Evolutionary conservation across 495 filamentous ascomycete species (phyloP).

Genomic region (Penicillium nucicola): DNA sequence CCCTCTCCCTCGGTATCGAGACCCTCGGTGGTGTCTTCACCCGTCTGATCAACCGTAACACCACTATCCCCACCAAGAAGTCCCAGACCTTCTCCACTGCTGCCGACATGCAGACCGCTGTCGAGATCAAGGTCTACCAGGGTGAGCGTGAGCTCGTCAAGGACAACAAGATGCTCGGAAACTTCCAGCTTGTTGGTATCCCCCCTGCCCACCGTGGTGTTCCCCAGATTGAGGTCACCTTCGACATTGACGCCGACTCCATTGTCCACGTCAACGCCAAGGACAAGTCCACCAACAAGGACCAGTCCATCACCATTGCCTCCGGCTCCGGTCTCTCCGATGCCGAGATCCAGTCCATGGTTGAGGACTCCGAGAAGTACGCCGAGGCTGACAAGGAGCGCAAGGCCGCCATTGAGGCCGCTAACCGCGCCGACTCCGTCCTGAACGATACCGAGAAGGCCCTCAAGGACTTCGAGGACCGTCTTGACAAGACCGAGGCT

Average conservation of each 20-base stretch:
- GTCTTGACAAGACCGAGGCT: slow-evolving; percentile 94
- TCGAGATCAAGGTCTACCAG: slow-evolving; percentile 99
- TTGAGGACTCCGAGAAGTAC: slow-evolving; percentile 95
- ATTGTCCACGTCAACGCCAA: slow-evolving; percentile 99
- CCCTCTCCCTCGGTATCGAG: slow-evolving; percentile 98
- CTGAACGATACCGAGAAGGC: slow-evolving; percentile 98
- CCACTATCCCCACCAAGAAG: slow-evolving; percentile 99
- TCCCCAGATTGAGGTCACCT: slow-evolving; percentile 97
- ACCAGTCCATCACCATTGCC: slow-evolving; percentile 98
- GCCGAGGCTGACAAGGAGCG: slow-evolving; percentile 94
- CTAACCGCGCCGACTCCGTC: slow-evolving; percentile 96
- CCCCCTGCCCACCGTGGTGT: slow-evolving; percentile 97
- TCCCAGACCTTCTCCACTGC: slow-evolving; percentile 98
- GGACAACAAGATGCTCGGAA: slow-evolving; percentile 98
- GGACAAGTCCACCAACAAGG: slow-evolving; percentile 99
- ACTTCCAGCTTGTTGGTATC: slow-evolving; percentile 99
- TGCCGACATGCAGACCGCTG: slow-evolving; percentile 98
- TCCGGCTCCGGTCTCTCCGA: slow-evolving; percentile 98
- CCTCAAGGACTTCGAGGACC: slow-evolving; percentile 92
- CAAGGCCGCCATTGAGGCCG: slow-evolving; percentile 88
- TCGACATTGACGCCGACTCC: slow-evolving; percentile 98
- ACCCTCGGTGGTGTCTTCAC: slow-evolving; percentile 99
- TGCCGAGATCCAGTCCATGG: slow-evolving; percentile 91
- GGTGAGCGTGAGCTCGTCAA: slow-evolving; percentile 99
- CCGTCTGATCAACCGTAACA: slow-evolving; percentile 99